phyloP scores from a whole-genome alignment of 495 filamentous ascomycete genomes.

The Penicillium lagena region DNA sequence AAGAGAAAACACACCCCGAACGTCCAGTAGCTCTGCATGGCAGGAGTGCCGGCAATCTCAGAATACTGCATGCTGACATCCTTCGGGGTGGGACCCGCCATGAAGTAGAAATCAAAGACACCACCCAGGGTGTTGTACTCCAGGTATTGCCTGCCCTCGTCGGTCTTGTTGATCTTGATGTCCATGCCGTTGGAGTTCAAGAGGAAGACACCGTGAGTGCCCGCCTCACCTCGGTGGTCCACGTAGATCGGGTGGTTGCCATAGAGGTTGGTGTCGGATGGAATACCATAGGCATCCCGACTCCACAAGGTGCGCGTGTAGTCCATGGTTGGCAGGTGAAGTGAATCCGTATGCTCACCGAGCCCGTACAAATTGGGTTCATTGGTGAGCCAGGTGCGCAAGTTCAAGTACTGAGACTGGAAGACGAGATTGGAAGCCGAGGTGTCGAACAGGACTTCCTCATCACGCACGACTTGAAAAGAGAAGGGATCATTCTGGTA shows the following conservation, averaged over 20 bases:
- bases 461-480: conserved; percentile 58
- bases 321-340: conserved; percentile 63
- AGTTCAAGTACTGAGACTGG: conserved; percentile 68
- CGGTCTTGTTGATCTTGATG: conserved; percentile 66
- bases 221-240: conserved; percentile 59
- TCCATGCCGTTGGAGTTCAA: conserved; percentile 86
- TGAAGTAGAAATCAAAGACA: conserved; percentile 78
- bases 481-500: conserved; percentile 65
- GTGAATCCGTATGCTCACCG: conserved; percentile 71
- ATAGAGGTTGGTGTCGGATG: conserved; percentile 69
- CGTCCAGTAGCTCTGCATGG: conserved; percentile 82
- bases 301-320: conserved; percentile 80
- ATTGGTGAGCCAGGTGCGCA: conserved; percentile 62
- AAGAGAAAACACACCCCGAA: conserved; percentile 47
- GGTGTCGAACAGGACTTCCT: conserved; percentile 76
- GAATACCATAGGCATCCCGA: conserved; percentile 64
- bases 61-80: conserved; percentile 71
- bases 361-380: conserved; percentile 72
- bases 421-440: conserved; percentile 65
- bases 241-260: conserved; percentile 81
- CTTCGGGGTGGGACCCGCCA: conserved; percentile 65
- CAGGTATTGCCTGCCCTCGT: conserved; percentile 59
- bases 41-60: conserved; percentile 58
- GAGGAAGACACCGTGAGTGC: conserved; percentile 78
- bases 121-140: conserved; percentile 83